Evolutionary conservation across 2,329 filamentous ascomycete species (phyloP).

Genomic region (Aspergillus latus): DNA sequence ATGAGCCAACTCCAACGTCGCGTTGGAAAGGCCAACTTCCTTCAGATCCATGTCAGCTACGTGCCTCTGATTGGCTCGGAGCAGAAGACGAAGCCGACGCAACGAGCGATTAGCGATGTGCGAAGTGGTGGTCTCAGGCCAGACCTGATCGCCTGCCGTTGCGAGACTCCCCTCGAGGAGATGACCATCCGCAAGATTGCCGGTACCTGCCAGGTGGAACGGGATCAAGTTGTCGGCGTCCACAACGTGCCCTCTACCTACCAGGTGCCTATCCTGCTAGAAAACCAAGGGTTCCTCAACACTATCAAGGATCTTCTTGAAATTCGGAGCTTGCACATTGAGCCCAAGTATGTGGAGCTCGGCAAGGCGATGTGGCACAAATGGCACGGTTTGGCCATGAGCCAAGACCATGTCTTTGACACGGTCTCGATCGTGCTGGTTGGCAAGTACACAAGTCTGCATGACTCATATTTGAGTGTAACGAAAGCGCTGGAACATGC

Average conservation of each 20-base stretch:
- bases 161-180: slow-evolving; percentile 71
- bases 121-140: slow-evolving; percentile 75
- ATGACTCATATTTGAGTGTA: slow-evolving; percentile 83
- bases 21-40: slow-evolving; percentile 74
- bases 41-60: slow-evolving; percentile 77
- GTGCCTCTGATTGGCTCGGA: slow-evolving; percentile 73
- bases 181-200: slow-evolving; percentile 83
- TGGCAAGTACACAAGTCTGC: slow-evolving; percentile 83
- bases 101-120: slow-evolving; percentile 80
- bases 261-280: slow-evolving; percentile 88
- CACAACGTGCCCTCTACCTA: slow-evolving; percentile 88
- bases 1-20: slow-evolving; percentile 74
- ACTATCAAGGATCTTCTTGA: slow-evolving; percentile 66
- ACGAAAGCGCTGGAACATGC: slow-evolving; percentile 87
- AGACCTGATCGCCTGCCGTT: slow-evolving; percentile 89
- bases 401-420: slow-evolving; percentile 65
- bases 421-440: slow-evolving; percentile 80
- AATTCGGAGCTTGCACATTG: slow-evolving; percentile 58
- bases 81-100: slow-evolving; percentile 97
- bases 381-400: slow-evolving; percentile 72
- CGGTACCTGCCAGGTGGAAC: slow-evolving; percentile 81
- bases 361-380: slow-evolving; percentile 70
- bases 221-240: slow-evolving; percentile 81
- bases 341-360: slow-evolving; percentile 57
- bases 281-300: slow-evolving; percentile 72